Percentiles rank a stretch among this genome's conserved stretches.
phyloP scores from a whole-genome alignment of 2,329 filamentous ascomycete genomes.

The Diplodia intermedia region DNA sequence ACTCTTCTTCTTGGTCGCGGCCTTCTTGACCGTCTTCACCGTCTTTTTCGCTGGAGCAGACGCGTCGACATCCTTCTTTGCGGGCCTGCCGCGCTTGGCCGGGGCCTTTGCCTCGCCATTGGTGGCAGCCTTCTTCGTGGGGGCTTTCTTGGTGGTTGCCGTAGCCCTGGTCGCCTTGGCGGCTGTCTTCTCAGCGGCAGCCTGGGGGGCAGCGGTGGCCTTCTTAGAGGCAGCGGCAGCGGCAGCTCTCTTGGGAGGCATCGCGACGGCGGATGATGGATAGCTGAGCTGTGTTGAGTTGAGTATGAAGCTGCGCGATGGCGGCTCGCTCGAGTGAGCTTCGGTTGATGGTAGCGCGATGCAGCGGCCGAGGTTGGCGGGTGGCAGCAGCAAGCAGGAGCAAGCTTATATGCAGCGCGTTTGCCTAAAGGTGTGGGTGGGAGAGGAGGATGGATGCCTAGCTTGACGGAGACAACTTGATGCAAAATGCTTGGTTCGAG shows the following conservation, averaged over 20 bases:
- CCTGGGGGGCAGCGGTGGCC: slow-evolving; percentile 40
- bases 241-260: slow-evolving; percentile 31
- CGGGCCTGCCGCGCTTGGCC: slow-evolving; percentile 8
- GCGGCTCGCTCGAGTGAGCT: slow-evolving; percentile 8
- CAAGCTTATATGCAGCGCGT: slow-evolving; percentile 3
- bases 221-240: slow-evolving; percentile 29
- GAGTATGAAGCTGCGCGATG: slow-evolving; percentile 14
- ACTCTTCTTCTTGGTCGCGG: slow-evolving; percentile 13
- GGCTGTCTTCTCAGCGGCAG: slow-evolving; percentile 38
- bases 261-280: background rate
- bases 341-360: slow-evolving; percentile 30
- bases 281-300: background rate
- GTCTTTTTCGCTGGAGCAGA: slow-evolving; percentile 6
- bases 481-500: background rate
- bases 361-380: slow-evolving; percentile 23
- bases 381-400: slow-evolving; percentile 19
- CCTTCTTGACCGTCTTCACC: slow-evolving; percentile 16
- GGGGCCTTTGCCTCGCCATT: slow-evolving; percentile 38
- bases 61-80: slow-evolving; percentile 30
- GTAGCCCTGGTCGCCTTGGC: slow-evolving; percentile 35
- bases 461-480: background rate
- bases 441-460: background rate
- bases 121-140: slow-evolving; percentile 42
- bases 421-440: background rate
- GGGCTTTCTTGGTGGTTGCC: slow-evolving; percentile 36